Percentiles rank a stretch among this genome's conserved stretches.
Conservation (phyloP, 2,329 filamentous ascomycete species). For the Corynespora cassiicola region DNA sequence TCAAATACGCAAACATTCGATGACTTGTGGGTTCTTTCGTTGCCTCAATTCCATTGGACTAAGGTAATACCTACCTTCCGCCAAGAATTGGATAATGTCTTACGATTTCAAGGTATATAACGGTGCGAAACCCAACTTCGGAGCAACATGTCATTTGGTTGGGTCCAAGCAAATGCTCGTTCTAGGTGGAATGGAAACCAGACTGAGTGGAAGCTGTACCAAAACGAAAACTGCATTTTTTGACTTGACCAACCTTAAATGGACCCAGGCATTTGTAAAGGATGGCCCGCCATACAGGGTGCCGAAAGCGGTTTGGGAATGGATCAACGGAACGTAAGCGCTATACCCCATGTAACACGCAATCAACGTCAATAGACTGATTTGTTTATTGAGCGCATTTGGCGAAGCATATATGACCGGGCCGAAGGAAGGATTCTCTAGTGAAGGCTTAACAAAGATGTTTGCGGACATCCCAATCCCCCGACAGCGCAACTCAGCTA, state of each 20-base stretch:
- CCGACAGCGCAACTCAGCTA: too few relatives aligned
- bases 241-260: conserved; percentile 13
- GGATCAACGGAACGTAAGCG: conserved; percentile 13
- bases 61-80: conserved; percentile 10
- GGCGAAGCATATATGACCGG: conserved; percentile 6
- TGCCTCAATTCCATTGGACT: conserved; percentile 14
- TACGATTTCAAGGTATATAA: too few relatives aligned
- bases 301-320: conserved; percentile 12
- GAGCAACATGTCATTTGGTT: conserved; percentile 7
- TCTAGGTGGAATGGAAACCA: conserved; percentile 3
- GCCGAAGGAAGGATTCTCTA: conserved; percentile 6
- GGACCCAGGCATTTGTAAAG: conserved; percentile 1
- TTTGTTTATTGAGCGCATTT: conserved; percentile 2
- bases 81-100: neutral
- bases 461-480: too few relatives aligned
- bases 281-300: conserved; percentile 6
- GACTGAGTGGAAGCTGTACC: too few relatives aligned
- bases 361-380: too few relatives aligned
- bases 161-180: conserved; percentile 10
- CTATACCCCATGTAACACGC: too few relatives aligned
- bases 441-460: conserved; percentile 3
- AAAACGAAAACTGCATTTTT: conserved; percentile 1
- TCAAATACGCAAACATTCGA: neutral
- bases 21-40: conserved; percentile 12
- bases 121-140: conserved; percentile 4